A percentile compares a stretch with the other conserved stretches of the same genome.
Conservation (phyloP, 2,329 filamentous ascomycete genomes). For the Sclerotinia sclerotiorum region DNA sequence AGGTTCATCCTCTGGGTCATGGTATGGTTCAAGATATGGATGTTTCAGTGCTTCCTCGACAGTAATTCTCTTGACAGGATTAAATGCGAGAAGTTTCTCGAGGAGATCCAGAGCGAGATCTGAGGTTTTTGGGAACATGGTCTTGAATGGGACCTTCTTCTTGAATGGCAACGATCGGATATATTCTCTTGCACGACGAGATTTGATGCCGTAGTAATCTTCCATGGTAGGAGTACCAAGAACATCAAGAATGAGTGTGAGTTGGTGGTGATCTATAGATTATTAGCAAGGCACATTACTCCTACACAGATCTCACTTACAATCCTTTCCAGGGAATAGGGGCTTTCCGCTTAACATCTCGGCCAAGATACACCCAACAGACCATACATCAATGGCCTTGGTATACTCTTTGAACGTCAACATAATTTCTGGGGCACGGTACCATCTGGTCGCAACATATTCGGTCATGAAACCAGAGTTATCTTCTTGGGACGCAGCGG, state of each 20-base stretch:
- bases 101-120: slow-evolving; percentile 90
- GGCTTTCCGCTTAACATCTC: slow-evolving; percentile 99
- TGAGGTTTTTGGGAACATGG: slow-evolving; percentile 98
- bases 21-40: slow-evolving; percentile 97
- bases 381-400: slow-evolving; percentile 99
- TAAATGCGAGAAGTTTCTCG: slow-evolving; percentile 95
- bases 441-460: slow-evolving; percentile 99
- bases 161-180: slow-evolving; percentile 98
- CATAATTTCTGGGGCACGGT: slow-evolving; percentile 99
- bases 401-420: slow-evolving; percentile 99
- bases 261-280: slow-evolving; percentile 83
- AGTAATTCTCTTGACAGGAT: slow-evolving; percentile 96
- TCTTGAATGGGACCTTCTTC: slow-evolving; percentile 98
- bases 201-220: slow-evolving; percentile 99
- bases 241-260: slow-evolving; percentile 95
- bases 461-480: slow-evolving; percentile 99
- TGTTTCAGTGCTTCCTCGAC: slow-evolving; percentile 97
- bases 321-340: slow-evolving; percentile 97
- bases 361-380: slow-evolving; percentile 94
- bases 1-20: slow-evolving; percentile 97
- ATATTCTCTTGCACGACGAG: slow-evolving; percentile 92
- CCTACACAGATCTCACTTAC: slow-evolving; percentile 53
- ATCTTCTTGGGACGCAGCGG: slow-evolving; percentile 94
- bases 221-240: slow-evolving; percentile 99
- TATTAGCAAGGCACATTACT: slow-evolving; percentile 9